These are phyloP conservation scores for Tricholoma bakamatsutake DNA, from an alignment of 768 basidiomycete genomes.

Conservation along the genomic window DNA sequence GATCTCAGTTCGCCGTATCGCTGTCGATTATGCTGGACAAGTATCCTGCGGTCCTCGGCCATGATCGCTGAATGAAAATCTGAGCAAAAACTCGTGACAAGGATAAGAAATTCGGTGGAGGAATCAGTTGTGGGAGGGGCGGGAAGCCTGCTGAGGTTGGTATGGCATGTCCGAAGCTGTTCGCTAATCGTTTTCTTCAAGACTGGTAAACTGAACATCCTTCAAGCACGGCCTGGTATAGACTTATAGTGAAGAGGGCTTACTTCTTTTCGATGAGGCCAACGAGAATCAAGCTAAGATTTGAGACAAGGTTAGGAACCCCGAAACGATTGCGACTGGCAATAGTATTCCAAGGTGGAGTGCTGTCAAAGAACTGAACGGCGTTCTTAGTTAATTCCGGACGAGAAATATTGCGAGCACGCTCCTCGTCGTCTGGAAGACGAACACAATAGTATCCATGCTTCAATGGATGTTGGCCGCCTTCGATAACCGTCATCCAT, in stretches of 20 bases:
- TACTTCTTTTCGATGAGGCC: slow-evolving; percentile 29
- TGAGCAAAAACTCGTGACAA: slow-evolving; percentile 27
- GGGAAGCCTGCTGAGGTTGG: slow-evolving; percentile 23
- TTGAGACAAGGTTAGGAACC: slow-evolving; percentile 26
- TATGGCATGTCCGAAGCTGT: slow-evolving; percentile 20
- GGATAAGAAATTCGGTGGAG: slow-evolving; percentile 27
- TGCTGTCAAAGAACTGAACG: slow-evolving; percentile 26
- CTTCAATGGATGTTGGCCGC: slow-evolving; percentile 28
- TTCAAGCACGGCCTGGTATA: not conserved
- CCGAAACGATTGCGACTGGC: slow-evolving; percentile 26
- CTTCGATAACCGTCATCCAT: slow-evolving; percentile 41
- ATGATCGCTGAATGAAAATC: slow-evolving; percentile 24
- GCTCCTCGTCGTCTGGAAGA: slow-evolving; percentile 33
- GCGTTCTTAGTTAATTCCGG: slow-evolving; percentile 28
- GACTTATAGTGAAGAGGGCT: not conserved
- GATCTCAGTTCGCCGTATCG: slow-evolving; percentile 23
- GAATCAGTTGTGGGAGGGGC: slow-evolving; percentile 27
- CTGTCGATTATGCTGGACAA: slow-evolving; percentile 27
- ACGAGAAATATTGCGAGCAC: slow-evolving; percentile 23
- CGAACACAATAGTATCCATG: slow-evolving; percentile 41
- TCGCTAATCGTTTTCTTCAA: slow-evolving; percentile 20
- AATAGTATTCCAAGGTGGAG: slow-evolving; percentile 30
- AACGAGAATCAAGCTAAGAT: slow-evolving; percentile 30
- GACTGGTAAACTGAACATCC: slow-evolving; percentile 20
- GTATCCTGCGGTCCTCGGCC: slow-evolving; percentile 12